Evolutionary conservation across 2,329 filamentous ascomycete genomes (phyloP).

Genomic region (Didymella pinodella): DNA sequence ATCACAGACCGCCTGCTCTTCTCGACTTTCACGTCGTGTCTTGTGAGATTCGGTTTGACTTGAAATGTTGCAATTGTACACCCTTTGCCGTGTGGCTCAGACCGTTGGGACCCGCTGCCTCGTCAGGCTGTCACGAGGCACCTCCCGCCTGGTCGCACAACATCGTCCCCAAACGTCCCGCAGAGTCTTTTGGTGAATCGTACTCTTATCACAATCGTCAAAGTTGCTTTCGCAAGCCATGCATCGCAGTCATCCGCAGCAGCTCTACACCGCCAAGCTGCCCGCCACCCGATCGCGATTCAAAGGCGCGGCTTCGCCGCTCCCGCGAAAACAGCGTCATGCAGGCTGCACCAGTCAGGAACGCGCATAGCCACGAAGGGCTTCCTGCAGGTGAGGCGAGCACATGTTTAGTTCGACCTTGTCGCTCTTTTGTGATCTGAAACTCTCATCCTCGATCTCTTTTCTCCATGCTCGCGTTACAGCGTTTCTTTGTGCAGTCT

Average conservation of each 20-base stretch:
- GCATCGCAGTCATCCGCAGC: conserved; percentile 10
- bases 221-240: not conserved
- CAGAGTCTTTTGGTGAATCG: conserved; percentile 1
- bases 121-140: conserved; percentile 11
- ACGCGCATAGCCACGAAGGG: conserved; percentile 16
- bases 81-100: not conserved
- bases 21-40: not conserved
- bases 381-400: conserved; percentile 18
- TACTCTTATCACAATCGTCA: not conserved
- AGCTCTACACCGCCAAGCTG: conserved; percentile 19
- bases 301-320: conserved; percentile 16
- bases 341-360: conserved; percentile 18
- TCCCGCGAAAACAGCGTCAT: conserved; percentile 10
- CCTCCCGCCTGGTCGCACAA: conserved; percentile 1
- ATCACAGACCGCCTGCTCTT: not conserved
- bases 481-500: conserved; percentile 11
- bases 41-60: not conserved
- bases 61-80: conserved; percentile 1
- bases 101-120: not conserved
- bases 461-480: not conserved
- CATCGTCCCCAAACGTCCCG: conserved; percentile 3
- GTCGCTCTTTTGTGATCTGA: conserved; percentile 11
- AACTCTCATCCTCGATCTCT: not conserved
- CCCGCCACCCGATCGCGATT: conserved; percentile 18
- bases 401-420: conserved; percentile 17